Evolutionary conservation across 2,329 filamentous ascomycete species (phyloP).

Genomic region (Trichophyton simii): DNA sequence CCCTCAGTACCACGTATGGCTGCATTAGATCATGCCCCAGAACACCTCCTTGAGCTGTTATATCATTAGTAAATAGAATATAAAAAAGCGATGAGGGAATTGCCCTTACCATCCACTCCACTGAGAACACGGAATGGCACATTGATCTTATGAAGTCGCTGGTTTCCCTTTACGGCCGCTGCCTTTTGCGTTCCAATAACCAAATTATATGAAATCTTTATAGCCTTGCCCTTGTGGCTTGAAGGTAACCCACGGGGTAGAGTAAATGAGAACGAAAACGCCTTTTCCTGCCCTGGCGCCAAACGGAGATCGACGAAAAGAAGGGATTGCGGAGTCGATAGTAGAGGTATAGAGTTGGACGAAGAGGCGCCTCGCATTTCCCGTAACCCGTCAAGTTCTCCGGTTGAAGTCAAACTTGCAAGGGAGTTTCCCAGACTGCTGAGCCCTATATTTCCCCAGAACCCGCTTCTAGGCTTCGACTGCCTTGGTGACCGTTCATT

Average conservation of each 20-base stretch:
- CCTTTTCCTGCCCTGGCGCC: constrained; percentile 74
- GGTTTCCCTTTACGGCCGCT: constrained; percentile 63
- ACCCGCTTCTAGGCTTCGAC: constrained; percentile 52
- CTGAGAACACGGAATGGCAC: constrained; percentile 87
- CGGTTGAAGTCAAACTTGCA: constrained; percentile 71
- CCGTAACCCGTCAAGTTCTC: constrained; percentile 82
- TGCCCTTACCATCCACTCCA: constrained; percentile 60
- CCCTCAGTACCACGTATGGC: constrained; percentile 78
- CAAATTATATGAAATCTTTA: constrained; percentile 85
- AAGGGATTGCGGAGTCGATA: constrained; percentile 93
- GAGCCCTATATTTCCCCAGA: constrained; percentile 79
- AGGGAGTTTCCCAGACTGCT: constrained; percentile 76
- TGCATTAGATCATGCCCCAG: constrained; percentile 89
- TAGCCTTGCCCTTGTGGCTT: constrained; percentile 77
- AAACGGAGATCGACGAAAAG: constrained; percentile 87
- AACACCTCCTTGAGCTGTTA: constrained; percentile 59
- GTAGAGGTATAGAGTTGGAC: constrained; percentile 72
- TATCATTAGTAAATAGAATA: constrained; percentile 3
- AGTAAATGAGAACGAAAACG: constrained; percentile 75
- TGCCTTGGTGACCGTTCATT: constrained; percentile 61
- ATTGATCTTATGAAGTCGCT: constrained; percentile 74
- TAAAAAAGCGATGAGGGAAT: background rate
- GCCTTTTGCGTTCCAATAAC: constrained; percentile 84
- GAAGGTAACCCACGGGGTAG: constrained; percentile 83
- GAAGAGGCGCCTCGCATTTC: constrained; percentile 85